Conservation (phyloP, 1,284 basidiomycete species). For the Anthracocystis setariae region DNA sequence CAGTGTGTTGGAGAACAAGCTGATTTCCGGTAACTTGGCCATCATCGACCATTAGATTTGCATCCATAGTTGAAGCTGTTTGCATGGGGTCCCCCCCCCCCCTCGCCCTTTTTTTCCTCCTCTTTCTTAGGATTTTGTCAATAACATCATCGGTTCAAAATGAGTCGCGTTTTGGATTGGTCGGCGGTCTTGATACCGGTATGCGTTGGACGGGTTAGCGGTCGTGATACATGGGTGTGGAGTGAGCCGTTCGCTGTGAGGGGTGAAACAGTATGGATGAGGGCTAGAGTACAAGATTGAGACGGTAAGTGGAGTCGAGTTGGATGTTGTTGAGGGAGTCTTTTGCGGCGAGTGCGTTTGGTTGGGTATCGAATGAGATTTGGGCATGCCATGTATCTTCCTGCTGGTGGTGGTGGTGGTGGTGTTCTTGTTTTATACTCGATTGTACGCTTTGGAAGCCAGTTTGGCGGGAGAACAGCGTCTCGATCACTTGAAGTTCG, state of each 20-base stretch:
- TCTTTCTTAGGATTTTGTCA: too few species aligned
- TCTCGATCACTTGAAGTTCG: slow-evolving; percentile 1
- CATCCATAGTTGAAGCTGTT: too few species aligned
- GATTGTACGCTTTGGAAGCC: slow-evolving; percentile 2
- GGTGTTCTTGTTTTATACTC: slow-evolving; percentile 3
- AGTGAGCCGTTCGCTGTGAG: too few species aligned
- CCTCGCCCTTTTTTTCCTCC: too few species aligned
- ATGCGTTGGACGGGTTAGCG: too few species aligned
- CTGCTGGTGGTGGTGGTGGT: too few species aligned
- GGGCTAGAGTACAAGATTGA: slow-evolving; percentile 7
- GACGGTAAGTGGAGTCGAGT: slow-evolving; percentile 74
- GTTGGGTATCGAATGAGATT: slow-evolving; percentile 77
- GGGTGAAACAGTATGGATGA: too few species aligned
- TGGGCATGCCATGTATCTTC: slow-evolving; percentile 71
- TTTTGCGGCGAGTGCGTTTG: slow-evolving; percentile 79
- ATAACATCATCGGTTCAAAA: too few species aligned
- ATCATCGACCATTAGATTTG: slow-evolving; percentile 67
- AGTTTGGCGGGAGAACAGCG: slow-evolving; percentile 9
- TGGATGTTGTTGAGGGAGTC: slow-evolving; percentile 81
- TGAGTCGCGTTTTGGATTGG: neutral
- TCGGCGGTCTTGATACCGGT: too few species aligned
- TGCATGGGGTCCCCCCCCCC: too few species aligned
- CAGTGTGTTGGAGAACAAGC: slow-evolving; percentile 87
- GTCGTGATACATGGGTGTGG: too few species aligned
- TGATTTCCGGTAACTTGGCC: slow-evolving; percentile 68